Conservation (phyloP, 148 eudicot species). For the Vaccinium vitisidaea region DNA sequence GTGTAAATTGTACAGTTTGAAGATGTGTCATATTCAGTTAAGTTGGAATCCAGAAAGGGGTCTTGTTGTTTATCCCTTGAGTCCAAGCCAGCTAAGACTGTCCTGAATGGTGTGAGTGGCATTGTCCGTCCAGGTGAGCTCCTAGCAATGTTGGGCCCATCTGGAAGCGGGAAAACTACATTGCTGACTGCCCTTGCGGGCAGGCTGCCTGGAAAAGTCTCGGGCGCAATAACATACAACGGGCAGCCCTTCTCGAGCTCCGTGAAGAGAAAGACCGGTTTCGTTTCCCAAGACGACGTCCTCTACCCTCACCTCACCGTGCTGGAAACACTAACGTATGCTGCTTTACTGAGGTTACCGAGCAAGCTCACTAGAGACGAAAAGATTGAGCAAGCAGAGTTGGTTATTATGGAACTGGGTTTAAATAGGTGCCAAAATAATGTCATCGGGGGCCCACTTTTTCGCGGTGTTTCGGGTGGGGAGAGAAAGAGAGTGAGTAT, state of each 20-base stretch:
- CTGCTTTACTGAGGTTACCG: slow-evolving; percentile 67
- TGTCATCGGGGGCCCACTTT: slow-evolving; percentile 58
- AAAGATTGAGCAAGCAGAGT: slow-evolving; percentile 59
- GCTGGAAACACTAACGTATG: slow-evolving; percentile 59
- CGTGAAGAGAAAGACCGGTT: slow-evolving; percentile 63
- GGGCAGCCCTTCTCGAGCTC: slow-evolving; percentile 56
- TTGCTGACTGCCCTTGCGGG: slow-evolving; percentile 69
- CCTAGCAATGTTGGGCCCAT: slow-evolving; percentile 85
- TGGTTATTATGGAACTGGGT: slow-evolving; percentile 52
- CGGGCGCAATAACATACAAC: slow-evolving; percentile 66
- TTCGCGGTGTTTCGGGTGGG: slow-evolving; percentile 78
- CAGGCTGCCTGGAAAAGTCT: slow-evolving; percentile 43
- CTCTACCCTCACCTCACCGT: slow-evolving; percentile 82
- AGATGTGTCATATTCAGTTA: slow-evolving; percentile 64
- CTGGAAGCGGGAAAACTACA: slow-evolving; percentile 91
- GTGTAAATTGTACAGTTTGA: slow-evolving; percentile 55
- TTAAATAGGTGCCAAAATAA: slow-evolving; percentile 52
- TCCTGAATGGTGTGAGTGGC: slow-evolving; percentile 67
- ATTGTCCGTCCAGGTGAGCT: slow-evolving; percentile 70
- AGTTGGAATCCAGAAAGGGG: slow-evolving; percentile 21
- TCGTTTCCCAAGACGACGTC: slow-evolving; percentile 77
- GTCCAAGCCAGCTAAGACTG: slow-evolving; percentile 37
- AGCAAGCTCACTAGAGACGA: slow-evolving; percentile 40
- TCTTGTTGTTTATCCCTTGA: slow-evolving; percentile 31
- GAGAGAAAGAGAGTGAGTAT: slow-evolving; percentile 84